Evolutionary conservation across 1,284 basidiomycete species (phyloP).

Genomic region (Ceratobasidium sp.): DNA sequence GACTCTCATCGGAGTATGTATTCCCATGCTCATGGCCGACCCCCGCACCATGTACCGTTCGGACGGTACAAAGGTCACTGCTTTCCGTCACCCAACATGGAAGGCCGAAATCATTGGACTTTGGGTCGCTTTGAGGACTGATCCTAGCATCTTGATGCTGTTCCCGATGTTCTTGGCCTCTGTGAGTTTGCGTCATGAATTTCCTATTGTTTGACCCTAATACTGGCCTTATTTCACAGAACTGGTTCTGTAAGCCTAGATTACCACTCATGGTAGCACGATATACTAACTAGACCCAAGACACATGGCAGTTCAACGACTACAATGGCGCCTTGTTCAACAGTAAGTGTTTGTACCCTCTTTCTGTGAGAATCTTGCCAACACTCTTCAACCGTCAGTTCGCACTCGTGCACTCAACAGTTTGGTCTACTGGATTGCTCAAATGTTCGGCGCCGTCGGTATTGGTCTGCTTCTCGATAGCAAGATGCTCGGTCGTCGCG

Average conservation of each 20-base stretch:
- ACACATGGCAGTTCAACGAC: constrained; percentile 76
- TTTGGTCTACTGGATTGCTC: constrained; percentile 71
- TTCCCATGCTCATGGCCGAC: constrained; percentile 72
- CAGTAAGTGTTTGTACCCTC: constrained; percentile 46
- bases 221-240: constrained; percentile 53
- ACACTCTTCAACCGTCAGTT: constrained; percentile 47
- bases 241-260: constrained; percentile 56
- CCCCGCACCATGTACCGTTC: constrained; percentile 71
- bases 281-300: constrained; percentile 8
- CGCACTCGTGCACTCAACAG: constrained; percentile 71
- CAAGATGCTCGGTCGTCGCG: constrained; percentile 59
- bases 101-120: constrained; percentile 62
- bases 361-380: background rate
- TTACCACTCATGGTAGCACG: background rate
- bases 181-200: constrained; percentile 44
- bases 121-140: constrained; percentile 62
- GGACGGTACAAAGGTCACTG: constrained; percentile 71
- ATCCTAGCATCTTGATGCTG: constrained; percentile 64
- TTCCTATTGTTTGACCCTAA: background rate
- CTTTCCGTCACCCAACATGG: constrained; percentile 72
- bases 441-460: constrained; percentile 67
- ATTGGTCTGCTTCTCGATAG: constrained; percentile 71
- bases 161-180: constrained; percentile 69
- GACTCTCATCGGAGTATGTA: constrained; percentile 66
- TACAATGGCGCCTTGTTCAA: constrained; percentile 71